These are phyloP conservation scores for Scenedesmus sp. DNA, from an alignment of 163 green algal species.

Conservation along the genomic window DNA sequence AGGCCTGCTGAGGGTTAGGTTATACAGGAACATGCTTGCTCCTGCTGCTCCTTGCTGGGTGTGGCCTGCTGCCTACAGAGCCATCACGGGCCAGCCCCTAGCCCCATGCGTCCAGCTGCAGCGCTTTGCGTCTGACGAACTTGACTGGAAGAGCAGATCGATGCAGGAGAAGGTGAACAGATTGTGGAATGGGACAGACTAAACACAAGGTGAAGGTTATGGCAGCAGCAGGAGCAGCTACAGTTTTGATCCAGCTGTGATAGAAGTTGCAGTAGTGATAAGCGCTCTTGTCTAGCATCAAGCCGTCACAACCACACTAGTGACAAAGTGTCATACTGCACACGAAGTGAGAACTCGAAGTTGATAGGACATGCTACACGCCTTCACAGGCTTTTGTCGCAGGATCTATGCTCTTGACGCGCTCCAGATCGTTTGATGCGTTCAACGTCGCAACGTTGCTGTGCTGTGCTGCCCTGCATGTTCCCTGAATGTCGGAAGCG, in stretches of 20 bases:
- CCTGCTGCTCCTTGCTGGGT: constrained; percentile 12
- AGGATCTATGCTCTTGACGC: neutral
- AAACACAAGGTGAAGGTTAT: neutral
- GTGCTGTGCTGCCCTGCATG: neutral
- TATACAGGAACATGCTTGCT: constrained; percentile 93
- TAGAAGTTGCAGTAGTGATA: neutral
- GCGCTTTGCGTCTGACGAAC: neutral
- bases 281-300: neutral
- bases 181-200: neutral
- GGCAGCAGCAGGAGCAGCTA: neutral
- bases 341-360: neutral
- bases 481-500: neutral
- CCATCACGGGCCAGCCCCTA: neutral
- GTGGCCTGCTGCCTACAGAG: neutral
- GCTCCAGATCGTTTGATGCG: neutral
- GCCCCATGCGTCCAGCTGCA: neutral
- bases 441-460: neutral
- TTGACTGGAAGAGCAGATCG: neutral
- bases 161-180: neutral
- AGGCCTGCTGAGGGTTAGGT: constrained; percentile 90
- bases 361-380: no score
- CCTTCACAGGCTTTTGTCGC: no score
- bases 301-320: neutral
- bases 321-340: constrained; percentile 4
- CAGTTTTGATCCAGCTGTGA: neutral